A percentile compares a stretch with the other conserved stretches of the same genome.
phyloP scores from a whole-genome alignment of 140 eudicot genomes.

The Ambrosia hybrid region DNA sequence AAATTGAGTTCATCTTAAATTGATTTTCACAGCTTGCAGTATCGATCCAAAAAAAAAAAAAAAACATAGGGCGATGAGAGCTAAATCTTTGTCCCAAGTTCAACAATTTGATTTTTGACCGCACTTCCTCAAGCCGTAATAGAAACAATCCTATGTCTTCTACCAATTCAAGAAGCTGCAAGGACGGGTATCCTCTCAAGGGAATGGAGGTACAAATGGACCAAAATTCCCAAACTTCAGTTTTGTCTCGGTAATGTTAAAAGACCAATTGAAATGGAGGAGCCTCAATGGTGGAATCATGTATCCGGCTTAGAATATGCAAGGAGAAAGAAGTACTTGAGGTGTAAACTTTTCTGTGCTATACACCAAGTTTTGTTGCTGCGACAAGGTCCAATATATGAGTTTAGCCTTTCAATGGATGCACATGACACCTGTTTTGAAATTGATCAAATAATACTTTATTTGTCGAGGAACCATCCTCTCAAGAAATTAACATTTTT shows the following conservation, averaged over 20 bases:
- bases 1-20: background rate
- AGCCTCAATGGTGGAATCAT: too few relatives aligned
- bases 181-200: slow-evolving; percentile 7
- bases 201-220: slow-evolving; percentile 5
- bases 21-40: background rate
- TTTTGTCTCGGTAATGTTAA: background rate
- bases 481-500: background rate
- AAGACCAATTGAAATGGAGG: too few relatives aligned
- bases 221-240: background rate
- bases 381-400: background rate
- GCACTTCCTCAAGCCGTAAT: background rate
- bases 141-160: slow-evolving; percentile 1
- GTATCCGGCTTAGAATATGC: background rate
- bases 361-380: slow-evolving; percentile 1
- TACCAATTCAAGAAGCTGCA: background rate
- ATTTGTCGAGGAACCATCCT: background rate
- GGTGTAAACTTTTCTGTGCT: slow-evolving; percentile 1
- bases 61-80: background rate
- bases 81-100: background rate
- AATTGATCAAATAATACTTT: slow-evolving; percentile 1
- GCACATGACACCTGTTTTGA: background rate
- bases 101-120: background rate
- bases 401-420: background rate
- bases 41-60: background rate
- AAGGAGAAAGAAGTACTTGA: background rate